Base-by-base conservation (phyloP, 2,329 filamentous ascomycete species). In the Cercospora zeae-maydis region DNA sequence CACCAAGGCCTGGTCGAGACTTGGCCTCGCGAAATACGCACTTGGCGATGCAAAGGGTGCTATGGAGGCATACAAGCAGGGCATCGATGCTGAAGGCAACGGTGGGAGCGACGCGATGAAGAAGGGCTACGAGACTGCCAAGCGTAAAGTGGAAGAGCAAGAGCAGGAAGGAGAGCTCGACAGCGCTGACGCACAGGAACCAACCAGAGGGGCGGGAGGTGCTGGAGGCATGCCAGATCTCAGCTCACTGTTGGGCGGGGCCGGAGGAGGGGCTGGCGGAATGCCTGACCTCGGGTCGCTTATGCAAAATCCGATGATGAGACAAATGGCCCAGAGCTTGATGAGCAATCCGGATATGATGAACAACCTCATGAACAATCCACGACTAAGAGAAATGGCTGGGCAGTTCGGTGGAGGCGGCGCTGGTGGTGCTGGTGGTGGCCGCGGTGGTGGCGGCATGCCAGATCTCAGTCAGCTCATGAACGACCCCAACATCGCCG, bases 241-340 rank as follows among this genome's bases (percentile, higher is more conserved):
- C 6, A 69, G 73, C 2, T 66, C 69, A 13, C 69, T 79, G 80
- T 72, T 82, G 34, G 86, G 82, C 27, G 85, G 82, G 19, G 87
- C 82, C 24, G 86, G 82, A 13, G 86, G 79, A 9, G 88, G 85
- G 4, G 88, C 84, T 19, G 89, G 89, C 57, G 91, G 91, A 59
- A 95, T 96, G 90, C 92, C 93, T 11, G 93, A 98, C 76, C 82
- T 99, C 24, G 80, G 86, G 67, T 86, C 86, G 67, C 88, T 99
- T 76, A 96, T 98, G 92, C 92, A 83, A 82, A 99, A 98, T 81
- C 95, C 95, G 61, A 98, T 98, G 95, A 96, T 99, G 80, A 87
- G 92, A 56, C 90, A 85, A 80, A 97, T 98, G 92, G 95, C 95
- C 4, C 92, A 97, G 82, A 96, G 91, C 78, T 79, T 99, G 60